Conservation (phyloP, 2,329 filamentous ascomycete genomes). For the Aspergillus ibericus region DNA sequence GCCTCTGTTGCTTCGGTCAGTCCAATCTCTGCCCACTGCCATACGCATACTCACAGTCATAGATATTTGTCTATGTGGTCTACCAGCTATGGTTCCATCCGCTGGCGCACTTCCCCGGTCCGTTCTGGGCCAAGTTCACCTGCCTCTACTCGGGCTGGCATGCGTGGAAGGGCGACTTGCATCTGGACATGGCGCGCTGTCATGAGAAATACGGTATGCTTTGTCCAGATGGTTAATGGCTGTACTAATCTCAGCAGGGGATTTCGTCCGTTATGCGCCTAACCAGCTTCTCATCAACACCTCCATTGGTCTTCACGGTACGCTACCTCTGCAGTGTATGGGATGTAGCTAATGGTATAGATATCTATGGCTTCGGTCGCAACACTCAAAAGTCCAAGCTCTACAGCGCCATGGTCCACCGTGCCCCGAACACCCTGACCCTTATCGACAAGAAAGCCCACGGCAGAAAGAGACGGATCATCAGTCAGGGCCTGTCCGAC, state of each 20-base stretch:
- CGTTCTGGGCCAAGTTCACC: conserved; percentile 56
- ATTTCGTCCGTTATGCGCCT: conserved; percentile 28
- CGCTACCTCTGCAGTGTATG: background rate
- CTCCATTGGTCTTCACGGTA: conserved; percentile 20
- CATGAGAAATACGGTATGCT: conserved; percentile 33
- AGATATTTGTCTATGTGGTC: background rate
- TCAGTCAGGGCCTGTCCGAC: conserved; percentile 19
- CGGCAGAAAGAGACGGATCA: conserved; percentile 18
- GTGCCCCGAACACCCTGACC: conserved; percentile 23
- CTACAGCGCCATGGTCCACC: conserved; percentile 49
- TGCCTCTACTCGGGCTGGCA: conserved; percentile 39
- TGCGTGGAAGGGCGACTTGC: conserved; percentile 26
- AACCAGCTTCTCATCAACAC: conserved; percentile 24
- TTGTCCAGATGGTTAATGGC: background rate
- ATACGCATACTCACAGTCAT: background rate
- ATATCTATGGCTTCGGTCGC: conserved; percentile 50
- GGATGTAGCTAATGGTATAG: background rate
- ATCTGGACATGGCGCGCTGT: conserved; percentile 27
- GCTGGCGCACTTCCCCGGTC: background rate
- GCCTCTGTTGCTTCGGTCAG: background rate
- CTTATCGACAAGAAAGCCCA: conserved; percentile 21
- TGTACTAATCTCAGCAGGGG: conserved; percentile 2
- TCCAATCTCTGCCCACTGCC: background rate
- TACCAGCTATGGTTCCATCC: conserved; percentile 1
- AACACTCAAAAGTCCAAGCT: conserved; percentile 53